phyloP scores from a whole-genome alignment of 257 asterid species.

The Agastache rugosa region DNA sequence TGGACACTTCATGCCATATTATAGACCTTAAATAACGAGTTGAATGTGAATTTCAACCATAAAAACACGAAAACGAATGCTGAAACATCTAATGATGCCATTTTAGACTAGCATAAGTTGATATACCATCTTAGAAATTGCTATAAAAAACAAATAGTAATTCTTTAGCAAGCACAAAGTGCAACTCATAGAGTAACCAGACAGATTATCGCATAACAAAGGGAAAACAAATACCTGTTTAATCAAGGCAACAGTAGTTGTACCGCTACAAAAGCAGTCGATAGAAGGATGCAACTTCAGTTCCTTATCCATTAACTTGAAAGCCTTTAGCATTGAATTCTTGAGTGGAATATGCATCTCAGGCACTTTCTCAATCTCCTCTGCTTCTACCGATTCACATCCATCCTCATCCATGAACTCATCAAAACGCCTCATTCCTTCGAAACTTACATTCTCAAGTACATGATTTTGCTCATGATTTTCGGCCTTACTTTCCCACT shows the following conservation, averaged over 20 bases:
- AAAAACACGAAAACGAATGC: neutral
- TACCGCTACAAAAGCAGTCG: constrained; percentile 93
- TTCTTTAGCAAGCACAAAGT: neutral
- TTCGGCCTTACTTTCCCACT: constrained; percentile 64
- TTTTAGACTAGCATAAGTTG: neutral
- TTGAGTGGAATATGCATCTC: constrained; percentile 75
- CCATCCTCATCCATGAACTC: constrained; percentile 79
- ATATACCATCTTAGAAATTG: constrained; percentile 18
- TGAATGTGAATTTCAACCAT: neutral
- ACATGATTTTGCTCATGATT: constrained; percentile 42
- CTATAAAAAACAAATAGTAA: too few relatives aligned
- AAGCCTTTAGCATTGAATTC: constrained; percentile 79
- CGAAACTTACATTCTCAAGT: constrained; percentile 45
- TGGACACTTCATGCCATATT: too few relatives aligned
- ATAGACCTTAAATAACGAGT: neutral
- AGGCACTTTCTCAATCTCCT: constrained; percentile 72
- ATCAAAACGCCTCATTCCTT: constrained; percentile 65
- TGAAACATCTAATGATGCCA: constrained; percentile 1
- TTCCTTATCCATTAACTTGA: constrained; percentile 90
- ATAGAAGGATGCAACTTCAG: constrained; percentile 80
- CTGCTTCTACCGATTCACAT: constrained; percentile 66
- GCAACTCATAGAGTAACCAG: neutral
- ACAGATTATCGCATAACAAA: neutral
- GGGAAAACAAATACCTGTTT: constrained; percentile 57
- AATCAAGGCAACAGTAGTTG: constrained; percentile 85